phyloP scores from a whole-genome alignment of 2,329 filamentous ascomycete species.

The Phyllosticta citribraziliensis region DNA sequence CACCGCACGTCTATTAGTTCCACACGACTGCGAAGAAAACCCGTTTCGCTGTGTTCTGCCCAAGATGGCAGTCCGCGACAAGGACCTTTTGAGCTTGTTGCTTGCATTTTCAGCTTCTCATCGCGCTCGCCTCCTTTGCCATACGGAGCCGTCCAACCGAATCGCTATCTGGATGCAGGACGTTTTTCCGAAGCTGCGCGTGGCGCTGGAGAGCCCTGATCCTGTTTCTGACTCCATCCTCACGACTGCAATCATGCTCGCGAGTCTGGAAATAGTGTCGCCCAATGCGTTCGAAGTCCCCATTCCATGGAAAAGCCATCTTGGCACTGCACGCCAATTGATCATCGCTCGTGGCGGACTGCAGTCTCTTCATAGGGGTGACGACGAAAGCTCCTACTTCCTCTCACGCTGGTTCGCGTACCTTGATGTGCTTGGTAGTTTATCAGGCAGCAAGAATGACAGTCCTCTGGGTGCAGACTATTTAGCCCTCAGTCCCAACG shows the following conservation, averaged over 20 bases:
- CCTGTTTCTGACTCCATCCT: slow-evolving; percentile 64
- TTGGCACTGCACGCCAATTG: slow-evolving; percentile 65
- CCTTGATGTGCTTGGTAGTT: slow-evolving; percentile 65
- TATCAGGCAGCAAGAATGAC: slow-evolving; percentile 48
- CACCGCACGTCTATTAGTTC: slow-evolving; percentile 58
- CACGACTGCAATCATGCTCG: slow-evolving; percentile 75
- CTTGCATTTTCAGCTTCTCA: slow-evolving; percentile 80
- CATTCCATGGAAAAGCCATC: slow-evolving; percentile 71
- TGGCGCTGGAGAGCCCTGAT: slow-evolving; percentile 52
- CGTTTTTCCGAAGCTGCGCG: slow-evolving; percentile 63
- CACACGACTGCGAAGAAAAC: slow-evolving; percentile 53
- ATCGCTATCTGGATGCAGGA: slow-evolving; percentile 74
- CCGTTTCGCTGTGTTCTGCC: slow-evolving; percentile 52
- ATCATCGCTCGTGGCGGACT: slow-evolving; percentile 57
- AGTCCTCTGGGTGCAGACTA: slow-evolving; percentile 33
- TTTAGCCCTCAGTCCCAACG: slow-evolving; percentile 27
- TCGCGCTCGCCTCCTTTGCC: slow-evolving; percentile 61
- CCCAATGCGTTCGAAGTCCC: slow-evolving; percentile 72
- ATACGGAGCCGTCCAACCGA: slow-evolving; percentile 63
- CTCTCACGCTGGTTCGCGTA: slow-evolving; percentile 77
- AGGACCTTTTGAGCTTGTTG: slow-evolving; percentile 65
- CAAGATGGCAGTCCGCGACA: slow-evolving; percentile 57
- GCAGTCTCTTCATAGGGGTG: slow-evolving; percentile 33
- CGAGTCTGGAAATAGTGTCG: slow-evolving; percentile 73
- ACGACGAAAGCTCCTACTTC: slow-evolving; percentile 59